A percentile compares a stretch with the other conserved stretches of the same genome.
These are phyloP conservation scores for Boletus insuetus DNA, from an alignment of 768 basidiomycete species.

Conservation along the genomic window DNA sequence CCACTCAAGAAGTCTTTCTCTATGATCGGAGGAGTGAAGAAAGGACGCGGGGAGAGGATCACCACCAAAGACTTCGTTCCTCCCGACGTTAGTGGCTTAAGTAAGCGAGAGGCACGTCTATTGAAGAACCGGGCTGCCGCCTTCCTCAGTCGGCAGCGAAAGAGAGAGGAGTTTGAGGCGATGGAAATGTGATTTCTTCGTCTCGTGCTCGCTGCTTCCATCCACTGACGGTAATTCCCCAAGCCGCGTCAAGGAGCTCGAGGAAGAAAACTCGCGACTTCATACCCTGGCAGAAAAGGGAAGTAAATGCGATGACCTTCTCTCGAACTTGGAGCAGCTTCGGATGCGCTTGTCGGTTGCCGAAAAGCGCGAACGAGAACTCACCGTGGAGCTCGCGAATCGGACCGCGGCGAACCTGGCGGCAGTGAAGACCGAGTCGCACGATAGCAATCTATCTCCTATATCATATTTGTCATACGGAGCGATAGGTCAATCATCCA, in stretches of 20 bases:
- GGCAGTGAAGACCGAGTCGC: conserved; percentile 57
- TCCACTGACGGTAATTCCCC: conserved; percentile 18
- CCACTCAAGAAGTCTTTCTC: conserved; percentile 43
- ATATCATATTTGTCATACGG: conserved; percentile 38
- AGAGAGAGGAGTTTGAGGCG: conserved; percentile 86
- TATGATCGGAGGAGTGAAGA: conserved; percentile 43
- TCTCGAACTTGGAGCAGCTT: conserved; percentile 65
- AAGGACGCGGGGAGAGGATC: conserved; percentile 49
- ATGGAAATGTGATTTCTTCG: conserved; percentile 78
- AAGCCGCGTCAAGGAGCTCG: conserved; percentile 81
- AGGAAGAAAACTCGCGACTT: conserved; percentile 79
- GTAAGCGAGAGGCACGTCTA: conserved; percentile 86
- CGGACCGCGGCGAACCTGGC: conserved; percentile 33
- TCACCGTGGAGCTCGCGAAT: conserved; percentile 57
- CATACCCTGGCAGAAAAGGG: conserved; percentile 53
- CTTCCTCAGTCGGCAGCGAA: conserved; percentile 87
- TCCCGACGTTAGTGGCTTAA: conserved; percentile 83
- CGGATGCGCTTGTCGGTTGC: conserved; percentile 61
- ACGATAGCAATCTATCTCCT: conserved; percentile 49
- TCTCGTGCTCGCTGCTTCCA: conserved; percentile 3
- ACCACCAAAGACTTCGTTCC: conserved; percentile 82
- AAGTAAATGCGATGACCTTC: conserved; percentile 38
- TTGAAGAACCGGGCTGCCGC: conserved; percentile 93
- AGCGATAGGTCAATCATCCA: conserved; percentile 49
- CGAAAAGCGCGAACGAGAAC: conserved; percentile 63